Percentiles rank a stretch among this genome's conserved stretches.
phyloP scores from a whole-genome alignment of 768 basidiomycete species.

The Lanmaoa pseudosensibilis region DNA sequence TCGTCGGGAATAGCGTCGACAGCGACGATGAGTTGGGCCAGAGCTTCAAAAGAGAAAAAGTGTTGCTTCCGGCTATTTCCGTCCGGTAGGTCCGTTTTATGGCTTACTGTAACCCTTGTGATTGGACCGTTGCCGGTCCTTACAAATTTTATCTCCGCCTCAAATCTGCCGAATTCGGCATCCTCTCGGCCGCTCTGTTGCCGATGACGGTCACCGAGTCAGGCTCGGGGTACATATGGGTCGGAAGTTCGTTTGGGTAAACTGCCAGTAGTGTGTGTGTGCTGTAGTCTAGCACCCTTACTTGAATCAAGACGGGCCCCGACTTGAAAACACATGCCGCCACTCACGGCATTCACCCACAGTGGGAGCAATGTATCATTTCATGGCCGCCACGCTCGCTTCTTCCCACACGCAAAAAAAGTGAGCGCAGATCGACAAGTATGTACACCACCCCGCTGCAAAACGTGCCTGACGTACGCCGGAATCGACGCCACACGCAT shows the following conservation, averaged over 20 bases:
- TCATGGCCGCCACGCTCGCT: neutral
- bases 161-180: neutral
- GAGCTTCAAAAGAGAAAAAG: conserved; percentile 15
- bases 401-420: neutral
- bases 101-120: conserved; percentile 9
- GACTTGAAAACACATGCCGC: neutral
- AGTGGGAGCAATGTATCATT: neutral
- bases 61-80: conserved; percentile 26
- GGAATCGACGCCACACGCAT: neutral
- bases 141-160: conserved; percentile 21
- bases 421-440: neutral
- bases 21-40: conserved; percentile 23
- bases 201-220: conserved; percentile 4
- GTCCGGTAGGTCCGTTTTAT: conserved; percentile 23
- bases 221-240: too few species aligned
- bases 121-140: conserved; percentile 6
- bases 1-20: conserved; percentile 44
- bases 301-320: neutral
- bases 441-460: neutral
- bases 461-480: neutral
- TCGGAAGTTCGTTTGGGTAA: too few species aligned
- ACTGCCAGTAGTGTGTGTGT: too few species aligned
- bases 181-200: conserved; percentile 11
- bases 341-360: neutral
- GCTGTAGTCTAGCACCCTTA: too few species aligned